Percentiles rank a stretch among this genome's conserved stretches.
Evolutionary conservation across 805 yeast genomes (phyloP).

Genomic region (Candida sonorensis): DNA sequence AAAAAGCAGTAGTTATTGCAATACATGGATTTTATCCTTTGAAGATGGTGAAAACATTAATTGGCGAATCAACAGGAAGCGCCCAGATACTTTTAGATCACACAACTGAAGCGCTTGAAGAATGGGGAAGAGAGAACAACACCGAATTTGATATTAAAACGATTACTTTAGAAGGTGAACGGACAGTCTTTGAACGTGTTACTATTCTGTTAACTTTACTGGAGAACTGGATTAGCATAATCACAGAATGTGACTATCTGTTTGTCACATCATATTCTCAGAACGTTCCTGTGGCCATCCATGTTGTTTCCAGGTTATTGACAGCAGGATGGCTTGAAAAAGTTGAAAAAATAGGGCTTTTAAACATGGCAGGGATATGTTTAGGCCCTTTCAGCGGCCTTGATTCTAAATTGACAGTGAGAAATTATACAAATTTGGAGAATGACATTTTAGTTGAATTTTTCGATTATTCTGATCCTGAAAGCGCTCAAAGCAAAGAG

Average conservation of each 20-base stretch:
- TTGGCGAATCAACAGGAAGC: constrained; percentile 93
- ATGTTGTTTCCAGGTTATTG: constrained; percentile 40
- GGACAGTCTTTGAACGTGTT: constrained; percentile 78
- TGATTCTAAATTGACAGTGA: constrained; percentile 74
- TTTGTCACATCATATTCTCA: constrained; percentile 89
- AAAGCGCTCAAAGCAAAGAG: constrained; percentile 61
- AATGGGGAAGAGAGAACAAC: constrained; percentile 48
- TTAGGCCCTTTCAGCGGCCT: constrained; percentile 87
- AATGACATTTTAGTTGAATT: constrained; percentile 79
- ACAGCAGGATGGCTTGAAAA: constrained; percentile 54
- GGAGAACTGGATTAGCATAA: constrained; percentile 55
- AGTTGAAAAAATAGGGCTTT: constrained; percentile 54
- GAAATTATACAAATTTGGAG: constrained; percentile 81
- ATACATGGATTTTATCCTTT: constrained; percentile 95
- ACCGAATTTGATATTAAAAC: constrained; percentile 55
- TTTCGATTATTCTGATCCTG: constrained; percentile 78
- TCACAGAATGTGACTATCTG: constrained; percentile 62
- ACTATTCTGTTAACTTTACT: constrained; percentile 63
- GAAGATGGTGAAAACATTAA: constrained; percentile 67
- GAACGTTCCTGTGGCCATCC: constrained; percentile 85
- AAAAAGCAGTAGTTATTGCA: constrained; percentile 76
- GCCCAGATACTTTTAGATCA: constrained; percentile 75
- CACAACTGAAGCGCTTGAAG: constrained; percentile 63
- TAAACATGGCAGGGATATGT: constrained; percentile 90
- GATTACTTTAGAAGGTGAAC: constrained; percentile 89